Conservation (phyloP, 2,329 filamentous ascomycete genomes). For the Verticillium isaacii region DNA sequence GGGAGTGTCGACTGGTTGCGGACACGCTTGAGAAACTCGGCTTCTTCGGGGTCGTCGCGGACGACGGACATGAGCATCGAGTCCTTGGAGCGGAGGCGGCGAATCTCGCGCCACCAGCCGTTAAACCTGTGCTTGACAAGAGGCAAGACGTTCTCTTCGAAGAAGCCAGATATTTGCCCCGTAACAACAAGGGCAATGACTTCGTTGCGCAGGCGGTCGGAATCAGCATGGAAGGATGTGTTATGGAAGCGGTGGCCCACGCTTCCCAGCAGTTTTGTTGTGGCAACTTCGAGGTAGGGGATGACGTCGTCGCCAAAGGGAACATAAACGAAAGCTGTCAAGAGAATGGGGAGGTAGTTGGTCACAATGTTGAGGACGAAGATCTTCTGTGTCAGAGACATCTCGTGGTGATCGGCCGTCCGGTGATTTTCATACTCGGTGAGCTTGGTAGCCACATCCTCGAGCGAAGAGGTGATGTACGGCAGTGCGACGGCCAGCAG, state of each 20-base stretch:
- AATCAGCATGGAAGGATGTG: slow-evolving; percentile 58
- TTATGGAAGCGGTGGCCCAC: slow-evolving; percentile 48
- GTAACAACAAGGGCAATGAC: slow-evolving; percentile 73
- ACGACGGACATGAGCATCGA: slow-evolving; percentile 33
- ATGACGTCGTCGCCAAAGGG: slow-evolving; percentile 66
- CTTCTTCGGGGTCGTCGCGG: slow-evolving; percentile 59
- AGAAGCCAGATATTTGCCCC: slow-evolving; percentile 65
- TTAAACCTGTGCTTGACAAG: slow-evolving; percentile 57
- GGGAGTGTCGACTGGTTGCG: slow-evolving; percentile 64
- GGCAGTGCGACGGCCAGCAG: slow-evolving; percentile 64
- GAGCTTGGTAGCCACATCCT: slow-evolving; percentile 55
- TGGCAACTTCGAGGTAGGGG: slow-evolving; percentile 59
- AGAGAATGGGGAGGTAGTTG: slow-evolving; percentile 69
- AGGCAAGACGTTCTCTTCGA: slow-evolving; percentile 68
- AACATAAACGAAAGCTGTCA: slow-evolving; percentile 77
- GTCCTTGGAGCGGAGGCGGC: slow-evolving; percentile 27
- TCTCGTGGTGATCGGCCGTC: slow-evolving; percentile 63
- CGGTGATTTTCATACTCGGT: slow-evolving; percentile 74
- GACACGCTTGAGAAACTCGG: slow-evolving; percentile 56
- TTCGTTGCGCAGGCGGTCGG: slow-evolving; percentile 62
- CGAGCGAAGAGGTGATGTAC: slow-evolving; percentile 58
- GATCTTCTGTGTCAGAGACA: slow-evolving; percentile 67
- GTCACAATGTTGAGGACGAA: slow-evolving; percentile 79
- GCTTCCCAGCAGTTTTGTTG: slow-evolving; percentile 38
- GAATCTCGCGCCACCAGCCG: slow-evolving; percentile 39